Evolutionary conservation across 2,329 filamentous ascomycete species (phyloP).

Genomic region (Colletotrichum neosansevieriae): DNA sequence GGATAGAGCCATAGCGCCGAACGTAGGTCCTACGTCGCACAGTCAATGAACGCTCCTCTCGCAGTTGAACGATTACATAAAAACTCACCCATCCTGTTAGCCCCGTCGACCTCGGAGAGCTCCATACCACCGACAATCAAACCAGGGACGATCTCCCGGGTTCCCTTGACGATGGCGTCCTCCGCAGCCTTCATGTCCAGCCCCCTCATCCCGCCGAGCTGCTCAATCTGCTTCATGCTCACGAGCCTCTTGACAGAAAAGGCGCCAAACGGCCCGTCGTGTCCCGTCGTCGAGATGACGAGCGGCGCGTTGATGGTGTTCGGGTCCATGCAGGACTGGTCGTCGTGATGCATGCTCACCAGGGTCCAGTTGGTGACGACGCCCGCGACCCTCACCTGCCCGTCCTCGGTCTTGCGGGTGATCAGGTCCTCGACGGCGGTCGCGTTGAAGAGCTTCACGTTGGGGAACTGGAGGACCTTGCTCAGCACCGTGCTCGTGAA

Average conservation of each 20-base stretch:
- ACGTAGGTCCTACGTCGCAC: conserved; percentile 49
- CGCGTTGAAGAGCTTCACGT: conserved; percentile 97
- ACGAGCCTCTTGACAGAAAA: conserved; percentile 93
- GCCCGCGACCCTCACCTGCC: conserved; percentile 79
- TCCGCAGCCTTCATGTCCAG: conserved; percentile 93
- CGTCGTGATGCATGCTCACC: conserved; percentile 87
- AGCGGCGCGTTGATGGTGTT: conserved; percentile 96
- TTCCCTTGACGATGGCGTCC: conserved; percentile 93
- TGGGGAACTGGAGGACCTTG: conserved; percentile 85
- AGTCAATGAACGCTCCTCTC: conserved; percentile 1
- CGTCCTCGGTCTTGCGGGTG: conserved; percentile 72
- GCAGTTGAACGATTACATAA: neutral
- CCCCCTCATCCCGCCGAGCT: conserved; percentile 91
- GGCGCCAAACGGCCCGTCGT: conserved; percentile 91
- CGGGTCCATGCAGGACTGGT: conserved; percentile 96
- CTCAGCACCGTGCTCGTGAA: conserved; percentile 91
- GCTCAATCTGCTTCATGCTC: conserved; percentile 85
- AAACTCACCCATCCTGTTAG: conserved; percentile 82
- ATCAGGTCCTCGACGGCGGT: conserved; percentile 94
- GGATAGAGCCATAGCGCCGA: conserved; percentile 88
- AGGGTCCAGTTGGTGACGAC: conserved; percentile 98
- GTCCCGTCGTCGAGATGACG: conserved; percentile 89
- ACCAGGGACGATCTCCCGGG: conserved; percentile 87
- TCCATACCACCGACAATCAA: conserved; percentile 97
- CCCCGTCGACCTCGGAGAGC: conserved; percentile 88